phyloP scores from a whole-genome alignment of 2,329 filamentous ascomycete species.

The Lachnum nothofagi region DNA sequence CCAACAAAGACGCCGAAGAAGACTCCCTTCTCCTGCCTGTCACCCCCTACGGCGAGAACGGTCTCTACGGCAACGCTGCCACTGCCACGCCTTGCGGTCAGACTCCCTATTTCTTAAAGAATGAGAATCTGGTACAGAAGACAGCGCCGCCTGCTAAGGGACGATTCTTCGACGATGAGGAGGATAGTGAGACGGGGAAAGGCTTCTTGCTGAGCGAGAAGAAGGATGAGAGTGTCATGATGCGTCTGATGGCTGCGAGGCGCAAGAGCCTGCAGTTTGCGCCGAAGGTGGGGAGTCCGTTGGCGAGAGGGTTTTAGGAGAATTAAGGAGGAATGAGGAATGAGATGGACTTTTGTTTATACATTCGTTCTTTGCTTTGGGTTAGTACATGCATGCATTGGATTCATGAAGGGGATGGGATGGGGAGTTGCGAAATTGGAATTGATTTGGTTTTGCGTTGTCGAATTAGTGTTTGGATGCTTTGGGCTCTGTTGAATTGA shows the following conservation, averaged over 20 bases:
- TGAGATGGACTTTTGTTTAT: too few species aligned
- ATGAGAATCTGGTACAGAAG: constrained; percentile 29
- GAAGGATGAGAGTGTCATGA: constrained; percentile 45
- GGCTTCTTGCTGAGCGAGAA: constrained; percentile 44
- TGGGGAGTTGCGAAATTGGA: background rate
- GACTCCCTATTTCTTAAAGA: constrained; percentile 32
- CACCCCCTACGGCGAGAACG: constrained; percentile 28
- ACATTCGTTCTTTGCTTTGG: background rate
- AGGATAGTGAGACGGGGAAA: constrained; percentile 22
- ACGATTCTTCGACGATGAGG: constrained; percentile 19
- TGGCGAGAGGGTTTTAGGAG: constrained; percentile 43
- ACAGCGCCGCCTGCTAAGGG: constrained; percentile 29
- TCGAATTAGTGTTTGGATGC: background rate
- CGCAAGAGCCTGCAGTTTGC: constrained; percentile 75
- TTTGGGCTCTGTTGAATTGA: background rate
- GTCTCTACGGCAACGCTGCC: constrained; percentile 28
- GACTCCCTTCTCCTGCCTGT: constrained; percentile 27
- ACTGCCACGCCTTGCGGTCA: constrained; percentile 28
- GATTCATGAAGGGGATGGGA: background rate
- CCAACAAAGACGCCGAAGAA: constrained; percentile 20
- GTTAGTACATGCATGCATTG: background rate
- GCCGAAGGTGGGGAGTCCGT: constrained; percentile 67
- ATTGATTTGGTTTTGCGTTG: background rate
- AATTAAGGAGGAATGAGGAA: too few species aligned
- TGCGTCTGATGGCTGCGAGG: constrained; percentile 60